Base-by-base conservation (phyloP, 306 rosid genomes). In the Notholithocarpus densiflorus region DNA sequence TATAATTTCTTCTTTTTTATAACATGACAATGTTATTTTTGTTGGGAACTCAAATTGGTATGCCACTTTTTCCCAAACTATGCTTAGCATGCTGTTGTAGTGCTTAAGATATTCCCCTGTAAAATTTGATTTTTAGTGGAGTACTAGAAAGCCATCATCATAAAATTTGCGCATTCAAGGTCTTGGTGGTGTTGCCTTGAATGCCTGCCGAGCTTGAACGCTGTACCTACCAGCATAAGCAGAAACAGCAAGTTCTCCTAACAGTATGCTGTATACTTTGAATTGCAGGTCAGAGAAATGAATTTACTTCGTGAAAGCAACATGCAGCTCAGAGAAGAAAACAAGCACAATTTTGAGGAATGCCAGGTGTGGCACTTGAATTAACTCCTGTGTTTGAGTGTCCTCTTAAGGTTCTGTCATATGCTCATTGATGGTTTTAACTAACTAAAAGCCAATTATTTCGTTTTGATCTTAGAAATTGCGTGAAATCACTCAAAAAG, bases 281-380 rank as follows among this genome's bases (percentile, higher is more conserved):
- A 66, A 82, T 73, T 86, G 71, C 90, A 95, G 99, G 88, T 89
- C 73, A 87, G 93, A 80, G 99, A 95, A 86, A 88, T 92, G 80
- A 93, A 89, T 88, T 90, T 95, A 77, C 99, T 95, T 77, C 98
- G 99, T 27, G 99, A 95, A 84, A 95, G 99, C 86, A 95, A 95
- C 76, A 81, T 88, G 77, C 99, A 95, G 87, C 93, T 95, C 68
- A 91, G 99, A 83, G 99, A 95, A 90, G 99, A 95, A 88, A 95
- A 95, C 76, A 95, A 95, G 82, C 94, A 93, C 87, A 95, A 95
- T 88, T 93, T 93, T 79, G 97, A 89, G 87, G 99, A 95, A 84
- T 95, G 98, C 82, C 97, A 86, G 99, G 99, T 95, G 83, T 52
- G 15, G 56, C 21, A n/a, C 65, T 56, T 0, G 32, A 23, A 40